phyloP scores from a whole-genome alignment of 2,329 filamentous ascomycete genomes.

The Tolypocladium ovalisporum region DNA sequence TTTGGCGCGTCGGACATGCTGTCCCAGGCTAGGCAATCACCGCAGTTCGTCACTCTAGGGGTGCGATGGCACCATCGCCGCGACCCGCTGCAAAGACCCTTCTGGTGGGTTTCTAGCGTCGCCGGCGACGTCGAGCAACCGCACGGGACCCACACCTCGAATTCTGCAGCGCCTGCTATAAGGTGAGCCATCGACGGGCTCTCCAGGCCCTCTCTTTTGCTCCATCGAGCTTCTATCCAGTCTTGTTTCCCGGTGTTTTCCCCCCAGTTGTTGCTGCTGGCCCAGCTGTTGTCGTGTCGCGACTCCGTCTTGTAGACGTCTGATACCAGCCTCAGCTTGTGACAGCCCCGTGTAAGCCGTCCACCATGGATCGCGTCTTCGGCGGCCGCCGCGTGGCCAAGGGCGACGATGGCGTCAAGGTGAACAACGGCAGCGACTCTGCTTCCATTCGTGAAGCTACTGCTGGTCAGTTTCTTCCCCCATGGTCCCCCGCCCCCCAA shows the following conservation, averaged over 20 bases:
- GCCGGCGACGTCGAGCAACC: not conserved
- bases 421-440: slow-evolving; percentile 1
- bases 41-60: slow-evolving; percentile 8
- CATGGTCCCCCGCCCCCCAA: not conserved
- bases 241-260: not conserved
- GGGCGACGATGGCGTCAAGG: slow-evolving; percentile 3
- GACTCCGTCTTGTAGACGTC: not conserved
- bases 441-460: slow-evolving; percentile 3
- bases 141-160: not conserved
- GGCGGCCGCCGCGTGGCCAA: not conserved
- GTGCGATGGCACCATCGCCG: slow-evolving; percentile 10
- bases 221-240: not conserved
- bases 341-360: not conserved
- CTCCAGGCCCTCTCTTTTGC: not conserved
- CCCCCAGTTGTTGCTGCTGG: not conserved
- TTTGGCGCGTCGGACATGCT: no score
- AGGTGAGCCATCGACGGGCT: not conserved
- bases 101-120: slow-evolving; percentile 2
- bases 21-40: no score
- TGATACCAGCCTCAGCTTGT: not conserved
- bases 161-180: not conserved
- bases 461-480: slow-evolving; percentile 4
- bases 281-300: not conserved
- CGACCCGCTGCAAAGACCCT: slow-evolving; percentile 3
- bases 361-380: slow-evolving; percentile 1